Conservation (phyloP, 192 early-diverging fungal genomes). For the Entomortierella lignicola region DNA sequence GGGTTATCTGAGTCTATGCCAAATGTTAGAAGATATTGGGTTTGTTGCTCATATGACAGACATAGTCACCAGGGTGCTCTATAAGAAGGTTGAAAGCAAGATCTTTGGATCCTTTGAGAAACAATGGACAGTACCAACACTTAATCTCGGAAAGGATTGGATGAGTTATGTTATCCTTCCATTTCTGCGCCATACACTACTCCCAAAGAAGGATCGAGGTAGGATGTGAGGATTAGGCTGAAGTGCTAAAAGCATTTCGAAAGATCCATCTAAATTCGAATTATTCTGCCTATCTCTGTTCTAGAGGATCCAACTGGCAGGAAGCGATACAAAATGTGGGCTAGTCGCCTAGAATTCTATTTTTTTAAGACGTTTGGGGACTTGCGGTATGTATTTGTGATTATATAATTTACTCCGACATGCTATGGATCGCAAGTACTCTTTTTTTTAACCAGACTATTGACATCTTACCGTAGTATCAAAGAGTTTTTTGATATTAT, state of each 20-base stretch:
- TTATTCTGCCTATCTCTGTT: too few relatives aligned
- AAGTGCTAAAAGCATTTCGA: too few relatives aligned
- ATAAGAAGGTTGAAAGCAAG: slow-evolving; percentile 27
- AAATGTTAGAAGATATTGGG: slow-evolving; percentile 36
- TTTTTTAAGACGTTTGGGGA: slow-evolving; percentile 53
- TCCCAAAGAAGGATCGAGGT: slow-evolving; percentile 30
- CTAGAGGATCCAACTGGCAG: slow-evolving; percentile 20
- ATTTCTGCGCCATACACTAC: slow-evolving; percentile 25
- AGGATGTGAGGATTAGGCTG: not conserved
- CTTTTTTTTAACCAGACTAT: too few relatives aligned
- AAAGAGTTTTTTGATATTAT: slow-evolving; percentile 79
- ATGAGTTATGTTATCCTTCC: slow-evolving; percentile 31
- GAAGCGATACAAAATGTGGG: slow-evolving; percentile 37
- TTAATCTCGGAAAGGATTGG: slow-evolving; percentile 34
- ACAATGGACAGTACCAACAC: slow-evolving; percentile 25
- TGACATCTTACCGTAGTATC: too few relatives aligned
- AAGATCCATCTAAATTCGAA: too few relatives aligned
- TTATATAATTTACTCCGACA: too few relatives aligned
- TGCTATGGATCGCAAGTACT: too few relatives aligned
- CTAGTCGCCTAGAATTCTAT: slow-evolving; percentile 47
- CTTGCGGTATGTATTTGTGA: slow-evolving; percentile 28
- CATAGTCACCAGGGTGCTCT: slow-evolving; percentile 31
- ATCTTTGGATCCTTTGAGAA: slow-evolving; percentile 23
- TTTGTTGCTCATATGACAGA: slow-evolving; percentile 36
- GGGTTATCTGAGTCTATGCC: slow-evolving; percentile 23